phyloP scores from a whole-genome alignment of 345 rosid species.

The Cardamine occulta region DNA sequence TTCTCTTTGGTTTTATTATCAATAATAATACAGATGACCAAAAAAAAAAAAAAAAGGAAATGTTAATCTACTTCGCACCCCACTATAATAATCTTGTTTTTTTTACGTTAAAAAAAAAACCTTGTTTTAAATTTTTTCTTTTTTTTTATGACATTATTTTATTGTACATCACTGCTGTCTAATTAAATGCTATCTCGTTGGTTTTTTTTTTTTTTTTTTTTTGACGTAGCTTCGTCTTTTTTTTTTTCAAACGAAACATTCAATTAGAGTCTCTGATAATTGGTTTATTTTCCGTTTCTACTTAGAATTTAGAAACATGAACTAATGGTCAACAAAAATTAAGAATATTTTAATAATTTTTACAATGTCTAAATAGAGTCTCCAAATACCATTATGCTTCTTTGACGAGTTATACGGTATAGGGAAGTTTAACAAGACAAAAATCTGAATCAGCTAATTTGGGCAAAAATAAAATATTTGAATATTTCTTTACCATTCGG shows the following conservation, averaged over 20 bases:
- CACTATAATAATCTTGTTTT: not conserved
- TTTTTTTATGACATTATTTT: slow-evolving; percentile 17
- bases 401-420: too few relatives aligned
- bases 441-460: too few relatives aligned
- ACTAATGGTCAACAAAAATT: not conserved
- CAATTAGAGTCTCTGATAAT: slow-evolving; percentile 6
- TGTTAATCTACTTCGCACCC: slow-evolving; percentile 37
- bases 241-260: not conserved
- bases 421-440: too few relatives aligned
- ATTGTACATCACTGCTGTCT: slow-evolving; percentile 36
- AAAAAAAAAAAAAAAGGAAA: not conserved
- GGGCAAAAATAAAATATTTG: too few relatives aligned
- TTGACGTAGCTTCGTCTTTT: not conserved
- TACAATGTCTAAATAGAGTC: too few relatives aligned
- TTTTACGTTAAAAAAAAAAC: too few relatives aligned
- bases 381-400: too few relatives aligned
- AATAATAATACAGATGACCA: too few relatives aligned
- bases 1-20: too few relatives aligned
- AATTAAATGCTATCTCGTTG: slow-evolving; percentile 24
- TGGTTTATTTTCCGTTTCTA: slow-evolving; percentile 17
- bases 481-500: too few relatives aligned
- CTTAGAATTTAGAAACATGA: slow-evolving; percentile 9
- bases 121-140: too few relatives aligned
- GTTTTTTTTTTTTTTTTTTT: too few relatives aligned
- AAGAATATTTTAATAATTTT: not conserved